These are phyloP conservation scores for Dactylellina parvicollis DNA, from an alignment of 2,329 filamentous ascomycete genomes.

Conservation along the genomic window DNA sequence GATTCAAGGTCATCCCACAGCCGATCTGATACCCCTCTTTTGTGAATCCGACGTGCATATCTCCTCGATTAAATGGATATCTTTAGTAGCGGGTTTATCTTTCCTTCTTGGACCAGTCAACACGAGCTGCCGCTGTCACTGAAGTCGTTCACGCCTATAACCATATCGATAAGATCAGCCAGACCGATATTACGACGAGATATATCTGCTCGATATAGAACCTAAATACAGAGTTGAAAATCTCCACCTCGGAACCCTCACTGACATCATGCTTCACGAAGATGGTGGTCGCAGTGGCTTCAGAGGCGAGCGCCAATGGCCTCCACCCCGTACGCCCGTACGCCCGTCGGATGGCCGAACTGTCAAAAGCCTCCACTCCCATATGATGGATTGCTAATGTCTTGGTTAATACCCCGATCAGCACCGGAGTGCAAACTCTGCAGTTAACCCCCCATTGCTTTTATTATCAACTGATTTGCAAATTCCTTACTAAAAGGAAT, in stretches of 20 bases:
- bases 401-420: conserved; percentile 42
- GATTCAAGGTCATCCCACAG: background rate
- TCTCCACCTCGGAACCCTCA: conserved; percentile 8
- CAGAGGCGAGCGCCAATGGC: conserved; percentile 44
- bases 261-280: conserved; percentile 29
- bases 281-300: conserved; percentile 39
- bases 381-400: conserved; percentile 48
- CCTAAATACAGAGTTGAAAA: background rate
- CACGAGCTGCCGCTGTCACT: conserved; percentile 37
- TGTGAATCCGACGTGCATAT: conserved; percentile 1
- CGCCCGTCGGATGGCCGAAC: conserved; percentile 23
- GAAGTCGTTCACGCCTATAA: conserved; percentile 24
- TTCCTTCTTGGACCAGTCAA: conserved; percentile 49
- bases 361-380: conserved; percentile 35
- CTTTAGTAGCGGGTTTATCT: conserved; percentile 20
- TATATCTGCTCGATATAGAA: conserved; percentile 18
- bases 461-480: conserved; percentile 19
- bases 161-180: conserved; percentile 42
- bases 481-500: conserved; percentile 27
- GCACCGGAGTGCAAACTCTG: conserved; percentile 32
- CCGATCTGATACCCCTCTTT: background rate
- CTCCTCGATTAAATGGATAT: conserved; percentile 20
- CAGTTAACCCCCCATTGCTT: conserved; percentile 6
- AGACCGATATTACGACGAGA: conserved; percentile 36
- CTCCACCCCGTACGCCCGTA: no score